Conservation (phyloP, 2,329 filamentous ascomycete genomes). For the Fusarium chaquense region DNA sequence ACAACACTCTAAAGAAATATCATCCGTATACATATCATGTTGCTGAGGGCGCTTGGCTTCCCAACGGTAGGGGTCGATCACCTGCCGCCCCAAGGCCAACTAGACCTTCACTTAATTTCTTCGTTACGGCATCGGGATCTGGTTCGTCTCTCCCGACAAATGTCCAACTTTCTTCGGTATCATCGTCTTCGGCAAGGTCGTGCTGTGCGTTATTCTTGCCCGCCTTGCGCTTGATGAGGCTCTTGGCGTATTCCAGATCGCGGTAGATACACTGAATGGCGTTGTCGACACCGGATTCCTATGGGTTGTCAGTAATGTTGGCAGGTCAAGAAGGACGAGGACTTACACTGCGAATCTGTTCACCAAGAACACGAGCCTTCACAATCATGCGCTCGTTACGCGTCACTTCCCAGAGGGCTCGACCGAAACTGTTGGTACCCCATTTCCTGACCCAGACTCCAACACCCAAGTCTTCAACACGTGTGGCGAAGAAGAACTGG, state of each 20-base stretch:
- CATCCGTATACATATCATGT: conserved; percentile 9
- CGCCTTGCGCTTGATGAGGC: conserved; percentile 77
- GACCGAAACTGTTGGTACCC: conserved; percentile 85
- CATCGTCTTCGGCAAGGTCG: conserved; percentile 62
- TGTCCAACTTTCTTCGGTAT: conserved; percentile 88
- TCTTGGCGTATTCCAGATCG: conserved; percentile 91
- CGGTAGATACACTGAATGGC: conserved; percentile 95
- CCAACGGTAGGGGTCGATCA: conserved; percentile 43
- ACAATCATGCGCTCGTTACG: conserved; percentile 91
- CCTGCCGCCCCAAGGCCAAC: conserved; percentile 32
- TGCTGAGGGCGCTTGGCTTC: conserved; percentile 38
- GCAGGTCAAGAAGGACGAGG: rapidly evolving
- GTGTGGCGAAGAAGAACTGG: conserved; percentile 92
- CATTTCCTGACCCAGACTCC: conserved; percentile 90
- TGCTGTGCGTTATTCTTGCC: conserved; percentile 63
- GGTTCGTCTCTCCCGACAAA: conserved; percentile 75
- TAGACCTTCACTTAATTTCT: conserved; percentile 55
- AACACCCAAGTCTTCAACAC: conserved; percentile 93
- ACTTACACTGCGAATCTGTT: conserved; percentile 86
- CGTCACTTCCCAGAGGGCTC: conserved; percentile 91
- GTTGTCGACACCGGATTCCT: conserved; percentile 91
- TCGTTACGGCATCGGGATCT: conserved; percentile 58
- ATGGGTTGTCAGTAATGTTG: conserved; percentile 46
- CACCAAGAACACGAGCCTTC: conserved; percentile 84
- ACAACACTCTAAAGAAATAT: background rate